These are phyloP conservation scores for Diaporthe destruens DNA, from an alignment of 2,329 filamentous ascomycete species.

Conservation along the genomic window DNA sequence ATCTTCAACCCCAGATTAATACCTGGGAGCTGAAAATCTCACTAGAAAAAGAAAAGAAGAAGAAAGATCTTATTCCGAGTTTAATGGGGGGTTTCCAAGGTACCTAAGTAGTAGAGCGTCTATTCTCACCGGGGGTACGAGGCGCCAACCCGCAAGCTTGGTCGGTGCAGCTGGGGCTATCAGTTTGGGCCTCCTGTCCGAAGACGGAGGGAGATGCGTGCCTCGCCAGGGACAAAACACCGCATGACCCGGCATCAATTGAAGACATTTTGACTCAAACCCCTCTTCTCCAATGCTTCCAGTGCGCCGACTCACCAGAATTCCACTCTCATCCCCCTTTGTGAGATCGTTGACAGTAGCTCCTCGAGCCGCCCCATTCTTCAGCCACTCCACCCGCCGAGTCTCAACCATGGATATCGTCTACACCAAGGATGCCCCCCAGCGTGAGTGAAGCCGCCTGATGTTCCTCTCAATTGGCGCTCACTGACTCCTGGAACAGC, in stretches of 20 bases:
- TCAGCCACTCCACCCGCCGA: constrained; percentile 21
- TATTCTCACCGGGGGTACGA: constrained; percentile 10
- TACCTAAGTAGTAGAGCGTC: neutral
- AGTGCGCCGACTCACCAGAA: constrained; percentile 15
- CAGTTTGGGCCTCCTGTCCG: constrained; percentile 22
- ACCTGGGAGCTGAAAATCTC: neutral
- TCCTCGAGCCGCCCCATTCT: constrained; percentile 19
- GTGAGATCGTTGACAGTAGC: constrained; percentile 41
- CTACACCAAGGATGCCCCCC: constrained; percentile 70
- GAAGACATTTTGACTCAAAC: constrained; percentile 14
- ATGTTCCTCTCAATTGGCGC: neutral
- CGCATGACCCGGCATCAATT: constrained; percentile 21
- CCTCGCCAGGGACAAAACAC: constrained; percentile 30
- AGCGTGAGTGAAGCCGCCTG: constrained; percentile 59
- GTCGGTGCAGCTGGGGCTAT: constrained; percentile 14
- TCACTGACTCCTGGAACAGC: constrained; percentile 54
- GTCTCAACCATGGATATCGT: constrained; percentile 49
- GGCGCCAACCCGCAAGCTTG: constrained; percentile 8
- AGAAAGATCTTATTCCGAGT: neutral
- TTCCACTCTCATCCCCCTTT: constrained; percentile 28
- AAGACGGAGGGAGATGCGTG: constrained; percentile 34
- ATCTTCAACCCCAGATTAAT: neutral
- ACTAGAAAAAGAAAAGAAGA: neutral
- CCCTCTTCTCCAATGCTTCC: constrained; percentile 35
- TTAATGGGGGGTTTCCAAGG: neutral